A percentile compares a stretch with the other conserved stretches of the same genome.
Conservation (phyloP, 805 yeast genomes). For the Tetrapisispora namnaoensis region DNA sequence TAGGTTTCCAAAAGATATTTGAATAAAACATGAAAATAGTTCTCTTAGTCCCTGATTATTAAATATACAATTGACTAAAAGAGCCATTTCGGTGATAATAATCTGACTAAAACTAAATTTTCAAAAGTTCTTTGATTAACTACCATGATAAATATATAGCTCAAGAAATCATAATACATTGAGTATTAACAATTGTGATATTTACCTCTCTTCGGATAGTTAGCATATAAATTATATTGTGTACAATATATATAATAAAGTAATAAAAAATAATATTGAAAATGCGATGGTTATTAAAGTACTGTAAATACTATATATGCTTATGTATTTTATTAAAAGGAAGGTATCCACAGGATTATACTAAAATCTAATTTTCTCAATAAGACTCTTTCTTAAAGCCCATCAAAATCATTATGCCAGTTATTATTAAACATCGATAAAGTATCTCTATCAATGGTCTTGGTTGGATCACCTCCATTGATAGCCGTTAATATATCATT, state of each 20-base stretch:
- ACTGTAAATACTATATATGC: neutral
- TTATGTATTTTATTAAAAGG: too few species aligned
- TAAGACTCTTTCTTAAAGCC: too few species aligned
- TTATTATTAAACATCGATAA: neutral
- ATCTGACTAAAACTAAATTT: neutral
- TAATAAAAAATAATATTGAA: neutral
- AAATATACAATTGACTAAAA: neutral
- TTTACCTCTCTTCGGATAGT: neutral
- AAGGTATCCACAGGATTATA: neutral
- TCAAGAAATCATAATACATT: neutral
- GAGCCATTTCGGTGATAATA: neutral
- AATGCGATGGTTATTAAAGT: conserved; percentile 1
- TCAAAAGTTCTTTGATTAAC: neutral
- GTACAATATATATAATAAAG: neutral
- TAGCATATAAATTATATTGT: neutral
- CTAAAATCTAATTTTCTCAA: too few species aligned
- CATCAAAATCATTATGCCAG: neutral
- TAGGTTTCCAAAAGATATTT: neutral
- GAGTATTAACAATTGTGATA: neutral
- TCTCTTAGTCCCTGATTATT: neutral
- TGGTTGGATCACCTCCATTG: neutral
- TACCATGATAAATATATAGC: neutral
- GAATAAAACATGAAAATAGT: neutral
- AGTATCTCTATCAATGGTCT: neutral
- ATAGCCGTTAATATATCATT: neutral